These are phyloP conservation scores for Pseudogymnoascus sp. DNA, from an alignment of 2,329 filamentous ascomycete genomes.

Conservation along the genomic window DNA sequence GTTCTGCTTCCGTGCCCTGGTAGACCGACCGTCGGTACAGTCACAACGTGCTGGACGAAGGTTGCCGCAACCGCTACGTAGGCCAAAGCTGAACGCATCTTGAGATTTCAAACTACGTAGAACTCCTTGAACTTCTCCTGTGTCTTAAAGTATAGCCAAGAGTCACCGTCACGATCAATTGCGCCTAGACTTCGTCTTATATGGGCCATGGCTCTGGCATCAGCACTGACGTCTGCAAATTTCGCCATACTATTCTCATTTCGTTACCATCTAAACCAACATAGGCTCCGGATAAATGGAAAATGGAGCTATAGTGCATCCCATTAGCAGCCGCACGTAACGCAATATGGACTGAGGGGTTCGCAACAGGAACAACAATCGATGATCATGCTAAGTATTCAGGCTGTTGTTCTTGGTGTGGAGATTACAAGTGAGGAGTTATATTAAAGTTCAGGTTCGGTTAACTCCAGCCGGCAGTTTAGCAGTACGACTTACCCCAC, in stretches of 20 bases:
- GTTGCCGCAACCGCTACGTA: not conserved
- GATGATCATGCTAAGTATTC: not conserved
- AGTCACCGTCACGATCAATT: not conserved
- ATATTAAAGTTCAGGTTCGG: not conserved
- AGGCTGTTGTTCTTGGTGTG: not conserved
- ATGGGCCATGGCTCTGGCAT: not conserved
- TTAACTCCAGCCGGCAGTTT: not conserved
- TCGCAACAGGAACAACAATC: not conserved
- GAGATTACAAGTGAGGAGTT: conserved; percentile 3
- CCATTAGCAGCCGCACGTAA: not conserved
- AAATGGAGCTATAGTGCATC: not conserved
- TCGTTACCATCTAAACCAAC: not conserved
- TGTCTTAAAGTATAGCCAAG: not conserved
- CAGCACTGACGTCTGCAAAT: not conserved
- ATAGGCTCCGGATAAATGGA: not conserved
- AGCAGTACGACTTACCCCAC: not conserved
- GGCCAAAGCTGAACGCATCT: not conserved
- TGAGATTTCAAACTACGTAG: not conserved
- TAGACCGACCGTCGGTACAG: not conserved
- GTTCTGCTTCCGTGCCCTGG: conserved; percentile 14
- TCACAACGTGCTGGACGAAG: not conserved
- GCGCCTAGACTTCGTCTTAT: not conserved
- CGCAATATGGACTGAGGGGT: not conserved
- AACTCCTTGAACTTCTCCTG: not conserved
- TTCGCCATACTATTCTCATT: not conserved